Percentiles rank a stretch among this genome's conserved stretches.
These are phyloP conservation scores for Clonostachys rhizophaga DNA, from an alignment of 2,329 filamentous ascomycete genomes.

Conservation along the genomic window DNA sequence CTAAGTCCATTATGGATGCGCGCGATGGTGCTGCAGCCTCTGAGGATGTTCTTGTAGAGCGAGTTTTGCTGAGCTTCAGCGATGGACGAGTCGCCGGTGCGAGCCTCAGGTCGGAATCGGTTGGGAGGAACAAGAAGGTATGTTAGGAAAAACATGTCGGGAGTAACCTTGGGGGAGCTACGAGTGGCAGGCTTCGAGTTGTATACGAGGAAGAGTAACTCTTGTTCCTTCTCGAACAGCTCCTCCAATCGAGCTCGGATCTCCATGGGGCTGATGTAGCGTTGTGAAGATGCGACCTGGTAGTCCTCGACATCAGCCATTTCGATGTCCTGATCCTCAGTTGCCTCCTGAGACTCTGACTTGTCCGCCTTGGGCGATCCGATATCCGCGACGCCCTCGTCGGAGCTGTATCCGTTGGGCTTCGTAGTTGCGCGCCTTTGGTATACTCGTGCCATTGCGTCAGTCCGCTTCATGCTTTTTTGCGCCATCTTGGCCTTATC, in stretches of 20 bases:
- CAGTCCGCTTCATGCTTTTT: constrained; percentile 58
- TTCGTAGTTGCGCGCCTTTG: constrained; percentile 30
- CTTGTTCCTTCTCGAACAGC: constrained; percentile 83
- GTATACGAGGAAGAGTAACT: constrained; percentile 82
- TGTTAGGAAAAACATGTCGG: constrained; percentile 93
- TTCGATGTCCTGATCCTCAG: constrained; percentile 13
- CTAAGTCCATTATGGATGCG: constrained; percentile 57
- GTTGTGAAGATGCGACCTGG: constrained; percentile 38
- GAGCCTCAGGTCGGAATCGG: constrained; percentile 81
- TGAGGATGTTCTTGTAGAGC: constrained; percentile 81
- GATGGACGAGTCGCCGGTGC: constrained; percentile 74
- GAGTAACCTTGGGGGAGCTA: constrained; percentile 52
- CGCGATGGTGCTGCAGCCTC: constrained; percentile 67
- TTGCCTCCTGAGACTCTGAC: background rate
- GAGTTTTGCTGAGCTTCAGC: constrained; percentile 86
- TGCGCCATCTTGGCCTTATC: constrained; percentile 75
- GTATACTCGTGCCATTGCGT: constrained; percentile 54
- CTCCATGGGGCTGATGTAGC: constrained; percentile 79
- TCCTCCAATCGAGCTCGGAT: constrained; percentile 73
- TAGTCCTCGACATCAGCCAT: constrained; percentile 23
- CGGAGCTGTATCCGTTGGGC: constrained; percentile 41
- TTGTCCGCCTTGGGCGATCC: constrained; percentile 25
- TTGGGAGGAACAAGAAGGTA: constrained; percentile 88
- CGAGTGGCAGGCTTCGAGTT: constrained; percentile 63
- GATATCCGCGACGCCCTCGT: constrained; percentile 69